These are phyloP conservation scores for Pseudocercospora vitis DNA, from an alignment of 2,329 filamentous ascomycete species.

Conservation along the genomic window DNA sequence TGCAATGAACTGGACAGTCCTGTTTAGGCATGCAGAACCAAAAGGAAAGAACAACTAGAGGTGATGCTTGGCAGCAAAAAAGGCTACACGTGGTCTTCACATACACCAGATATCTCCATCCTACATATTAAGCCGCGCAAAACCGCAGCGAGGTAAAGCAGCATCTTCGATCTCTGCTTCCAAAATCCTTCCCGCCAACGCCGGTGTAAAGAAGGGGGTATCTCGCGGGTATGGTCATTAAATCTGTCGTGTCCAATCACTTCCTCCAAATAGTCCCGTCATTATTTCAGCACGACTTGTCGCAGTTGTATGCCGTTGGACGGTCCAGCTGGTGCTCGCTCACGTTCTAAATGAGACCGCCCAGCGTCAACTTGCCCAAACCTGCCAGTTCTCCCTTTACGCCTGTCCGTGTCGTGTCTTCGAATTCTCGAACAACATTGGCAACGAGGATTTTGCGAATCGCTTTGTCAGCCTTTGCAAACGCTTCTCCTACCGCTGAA, in stretches of 20 bases:
- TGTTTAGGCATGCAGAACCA: not conserved
- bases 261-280: constrained; percentile 5
- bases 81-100: not conserved
- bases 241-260: constrained; percentile 2
- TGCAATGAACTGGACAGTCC: not conserved
- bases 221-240: not conserved
- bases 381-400: constrained; percentile 80
- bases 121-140: constrained; percentile 8
- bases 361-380: constrained; percentile 84
- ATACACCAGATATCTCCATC: not conserved
- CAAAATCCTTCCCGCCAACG: not conserved
- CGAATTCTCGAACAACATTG: constrained; percentile 86
- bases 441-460: constrained; percentile 87
- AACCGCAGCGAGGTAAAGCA: not conserved
- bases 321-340: constrained; percentile 9
- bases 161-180: constrained; percentile 4
- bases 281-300: not conserved
- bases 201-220: constrained; percentile 9
- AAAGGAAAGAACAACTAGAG: not conserved
- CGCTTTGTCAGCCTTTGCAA: constrained; percentile 82
- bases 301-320: not conserved
- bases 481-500: constrained; percentile 70
- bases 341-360: constrained; percentile 68
- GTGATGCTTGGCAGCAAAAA: too few relatives aligned
- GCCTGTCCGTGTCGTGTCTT: constrained; percentile 75